Evolutionary conservation across 2,329 filamentous ascomycete genomes (phyloP).

Genomic region (Sporothrix schenckii): DNA sequence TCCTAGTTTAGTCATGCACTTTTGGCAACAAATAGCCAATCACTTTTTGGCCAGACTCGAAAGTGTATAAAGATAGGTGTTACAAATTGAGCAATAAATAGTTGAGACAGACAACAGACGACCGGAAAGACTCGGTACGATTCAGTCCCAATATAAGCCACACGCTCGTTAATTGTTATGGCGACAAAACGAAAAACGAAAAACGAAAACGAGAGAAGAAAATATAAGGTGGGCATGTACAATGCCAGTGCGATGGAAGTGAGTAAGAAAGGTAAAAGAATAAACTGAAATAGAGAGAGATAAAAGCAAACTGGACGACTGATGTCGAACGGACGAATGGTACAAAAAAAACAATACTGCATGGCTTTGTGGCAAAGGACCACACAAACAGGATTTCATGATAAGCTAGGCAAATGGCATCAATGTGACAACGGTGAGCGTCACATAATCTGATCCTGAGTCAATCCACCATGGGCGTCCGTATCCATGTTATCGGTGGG

Average conservation of each 20-base stretch:
- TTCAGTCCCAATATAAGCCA: not conserved
- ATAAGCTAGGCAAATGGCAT: too few species aligned
- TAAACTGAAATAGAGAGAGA: slow-evolving; percentile 34
- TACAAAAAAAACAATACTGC: not conserved
- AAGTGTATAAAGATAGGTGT: not conserved
- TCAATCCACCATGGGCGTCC: slow-evolving; percentile 72
- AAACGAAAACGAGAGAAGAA: not conserved
- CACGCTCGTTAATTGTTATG: not conserved
- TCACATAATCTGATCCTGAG: slow-evolving; percentile 98
- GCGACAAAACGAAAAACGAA: not conserved
- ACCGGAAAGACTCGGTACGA: not conserved
- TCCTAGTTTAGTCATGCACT: not conserved
- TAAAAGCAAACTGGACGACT: not conserved
- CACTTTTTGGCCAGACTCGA: not conserved
- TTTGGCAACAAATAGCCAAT: not conserved
- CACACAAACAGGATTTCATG: too few species aligned
- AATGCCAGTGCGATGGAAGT: not conserved
- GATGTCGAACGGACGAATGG: not conserved
- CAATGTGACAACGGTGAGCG: not conserved
- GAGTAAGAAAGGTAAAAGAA: not conserved
- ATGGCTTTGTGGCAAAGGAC: not conserved
- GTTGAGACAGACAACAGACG: not conserved
- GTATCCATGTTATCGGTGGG: slow-evolving; percentile 80
- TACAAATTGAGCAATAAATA: not conserved
- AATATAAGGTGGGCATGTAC: not conserved